Conservation (phyloP, 148 eudicot genomes). For the Drosera capensis region DNA sequence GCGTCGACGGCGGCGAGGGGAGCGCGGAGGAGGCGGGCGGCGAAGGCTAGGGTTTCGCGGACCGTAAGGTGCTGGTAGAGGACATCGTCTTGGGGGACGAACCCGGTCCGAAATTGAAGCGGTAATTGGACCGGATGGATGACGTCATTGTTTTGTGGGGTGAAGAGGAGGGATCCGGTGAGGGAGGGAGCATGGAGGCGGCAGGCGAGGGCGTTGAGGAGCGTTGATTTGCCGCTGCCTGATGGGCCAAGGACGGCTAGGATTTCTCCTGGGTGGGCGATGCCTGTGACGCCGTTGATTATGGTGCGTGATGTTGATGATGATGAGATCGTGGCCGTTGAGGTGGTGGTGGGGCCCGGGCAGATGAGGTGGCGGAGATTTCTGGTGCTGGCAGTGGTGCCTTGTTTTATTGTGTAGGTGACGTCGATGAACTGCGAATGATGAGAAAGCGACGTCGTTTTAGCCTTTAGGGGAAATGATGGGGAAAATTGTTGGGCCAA, state of each 20-base stretch:
- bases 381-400: too few relatives aligned
- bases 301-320: constrained; percentile 16
- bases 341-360: background rate
- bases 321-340: background rate
- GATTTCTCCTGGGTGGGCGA: constrained; percentile 64
- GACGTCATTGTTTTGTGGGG: constrained; percentile 21
- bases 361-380: too few relatives aligned
- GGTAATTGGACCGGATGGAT: background rate
- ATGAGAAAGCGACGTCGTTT: too few relatives aligned
- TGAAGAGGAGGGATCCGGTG: constrained; percentile 49
- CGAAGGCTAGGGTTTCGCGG: constrained; percentile 7
- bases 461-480: too few relatives aligned
- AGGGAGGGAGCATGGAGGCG: constrained; percentile 30
- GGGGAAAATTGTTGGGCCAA: too few relatives aligned
- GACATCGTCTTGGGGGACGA: constrained; percentile 31
- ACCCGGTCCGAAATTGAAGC: constrained; percentile 54
- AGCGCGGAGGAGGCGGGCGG: constrained; percentile 6
- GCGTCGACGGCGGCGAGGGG: constrained; percentile 4
- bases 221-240: constrained; percentile 89
- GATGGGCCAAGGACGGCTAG: constrained; percentile 90
- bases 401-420: too few relatives aligned
- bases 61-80: constrained; percentile 14
- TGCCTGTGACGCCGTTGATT: constrained; percentile 50
- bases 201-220: constrained; percentile 59
- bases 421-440: too few relatives aligned